A percentile compares a stretch with the other conserved stretches of the same genome.
phyloP scores from a whole-genome alignment of 176 grass and related monocot species.

The Poa annua region DNA sequence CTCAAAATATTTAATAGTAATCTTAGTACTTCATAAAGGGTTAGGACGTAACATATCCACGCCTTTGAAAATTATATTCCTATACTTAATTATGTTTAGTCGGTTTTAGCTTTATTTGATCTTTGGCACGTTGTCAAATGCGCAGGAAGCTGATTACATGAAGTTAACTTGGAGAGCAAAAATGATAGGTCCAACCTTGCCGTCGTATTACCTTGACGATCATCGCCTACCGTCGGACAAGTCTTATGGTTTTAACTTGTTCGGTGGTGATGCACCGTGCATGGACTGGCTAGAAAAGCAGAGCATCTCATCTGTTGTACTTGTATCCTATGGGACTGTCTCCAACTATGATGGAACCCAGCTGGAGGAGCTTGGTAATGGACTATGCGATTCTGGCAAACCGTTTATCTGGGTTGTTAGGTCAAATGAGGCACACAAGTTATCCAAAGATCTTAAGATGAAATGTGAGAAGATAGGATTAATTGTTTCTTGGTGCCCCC shows the following conservation, averaged over 20 bases:
- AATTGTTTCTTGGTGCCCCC: slow-evolving; percentile 2
- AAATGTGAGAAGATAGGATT: not conserved
- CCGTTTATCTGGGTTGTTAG: slow-evolving; percentile 33
- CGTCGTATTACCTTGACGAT: slow-evolving; percentile 22
- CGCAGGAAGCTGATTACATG: slow-evolving; percentile 42
- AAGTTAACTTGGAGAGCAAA: slow-evolving; percentile 26
- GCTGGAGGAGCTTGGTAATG: not conserved
- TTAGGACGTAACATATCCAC: no score
- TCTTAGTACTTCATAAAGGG: no score
- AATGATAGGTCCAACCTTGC: slow-evolving; percentile 37
- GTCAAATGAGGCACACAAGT: slow-evolving; percentile 7
- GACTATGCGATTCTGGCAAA: not conserved
- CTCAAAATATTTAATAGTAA: no score
- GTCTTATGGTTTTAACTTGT: slow-evolving; percentile 45
- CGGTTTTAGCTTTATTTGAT: not conserved
- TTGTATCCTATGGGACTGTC: slow-evolving; percentile 39
- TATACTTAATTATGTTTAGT: not conserved
- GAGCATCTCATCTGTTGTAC: slow-evolving; percentile 1
- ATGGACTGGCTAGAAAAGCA: slow-evolving; percentile 18
- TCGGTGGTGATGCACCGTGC: not conserved
- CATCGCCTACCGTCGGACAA: slow-evolving; percentile 16
- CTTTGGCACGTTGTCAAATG: not conserved
- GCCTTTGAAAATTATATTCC: no score
- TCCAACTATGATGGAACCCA: not conserved
- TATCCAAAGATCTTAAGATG: not conserved